Percentiles rank a stretch among this genome's conserved stretches.
phyloP scores from a whole-genome alignment of 441 rosid species.

The Viola pubescens region DNA sequence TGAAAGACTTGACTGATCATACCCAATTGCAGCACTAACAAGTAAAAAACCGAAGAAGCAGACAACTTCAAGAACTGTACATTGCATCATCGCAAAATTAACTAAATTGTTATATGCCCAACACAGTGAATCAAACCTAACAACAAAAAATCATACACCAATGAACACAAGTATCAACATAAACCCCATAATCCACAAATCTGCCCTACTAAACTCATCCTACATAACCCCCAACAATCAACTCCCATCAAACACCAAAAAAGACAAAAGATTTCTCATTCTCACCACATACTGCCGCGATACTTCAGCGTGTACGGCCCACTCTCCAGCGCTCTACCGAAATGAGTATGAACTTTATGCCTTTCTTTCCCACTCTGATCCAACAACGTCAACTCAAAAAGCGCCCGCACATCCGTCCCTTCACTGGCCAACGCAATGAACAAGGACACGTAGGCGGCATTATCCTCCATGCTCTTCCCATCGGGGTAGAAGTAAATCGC shows the following conservation, averaged over 20 bases:
- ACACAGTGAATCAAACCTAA: neutral
- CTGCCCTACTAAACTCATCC: neutral
- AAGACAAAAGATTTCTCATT: too few species aligned
- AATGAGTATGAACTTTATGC: slow-evolving; percentile 89
- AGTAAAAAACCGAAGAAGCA: too few species aligned
- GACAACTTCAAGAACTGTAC: too few species aligned
- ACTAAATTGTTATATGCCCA: neutral
- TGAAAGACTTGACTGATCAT: too few species aligned
- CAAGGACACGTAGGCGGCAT: slow-evolving; percentile 65
- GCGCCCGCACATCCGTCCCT: slow-evolving; percentile 79
- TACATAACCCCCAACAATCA: neutral
- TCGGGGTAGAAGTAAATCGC: slow-evolving; percentile 89
- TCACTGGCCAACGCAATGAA: slow-evolving; percentile 88
- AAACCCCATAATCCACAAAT: too few species aligned
- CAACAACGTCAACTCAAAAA: slow-evolving; percentile 79
- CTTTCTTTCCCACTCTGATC: slow-evolving; percentile 86
- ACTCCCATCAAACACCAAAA: neutral
- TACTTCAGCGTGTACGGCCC: slow-evolving; percentile 40
- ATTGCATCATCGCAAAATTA: too few species aligned
- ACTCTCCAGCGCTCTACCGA: slow-evolving; percentile 73
- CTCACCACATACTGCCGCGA: slow-evolving; percentile 93
- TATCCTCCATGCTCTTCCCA: slow-evolving; percentile 84
- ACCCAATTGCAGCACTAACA: too few species aligned
- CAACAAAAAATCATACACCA: neutral
- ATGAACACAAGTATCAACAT: neutral